Conservation (phyloP, 1,284 basidiomycete genomes). For the Cystobasidiaceae sp. region DNA sequence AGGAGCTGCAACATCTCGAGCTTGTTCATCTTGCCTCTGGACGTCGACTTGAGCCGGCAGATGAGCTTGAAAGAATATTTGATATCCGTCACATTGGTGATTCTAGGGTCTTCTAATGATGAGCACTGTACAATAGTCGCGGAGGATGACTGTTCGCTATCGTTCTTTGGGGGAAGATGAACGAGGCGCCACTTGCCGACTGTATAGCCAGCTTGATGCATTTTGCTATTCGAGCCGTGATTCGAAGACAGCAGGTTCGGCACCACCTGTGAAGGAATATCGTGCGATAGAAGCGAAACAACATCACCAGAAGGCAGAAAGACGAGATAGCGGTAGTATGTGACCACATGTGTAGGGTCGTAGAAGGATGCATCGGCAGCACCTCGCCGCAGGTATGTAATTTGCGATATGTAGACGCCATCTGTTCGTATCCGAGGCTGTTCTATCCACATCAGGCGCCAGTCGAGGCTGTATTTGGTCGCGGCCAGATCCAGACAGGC, state of each 20-base stretch:
- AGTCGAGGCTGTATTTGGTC: slow-evolving; percentile 35
- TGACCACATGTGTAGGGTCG: slow-evolving; percentile 39
- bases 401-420: slow-evolving; percentile 40
- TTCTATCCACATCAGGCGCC: slow-evolving; percentile 41
- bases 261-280: slow-evolving; percentile 37
- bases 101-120: slow-evolving; percentile 37
- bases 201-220: slow-evolving; percentile 32
- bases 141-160: background rate
- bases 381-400: slow-evolving; percentile 41
- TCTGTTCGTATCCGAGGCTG: slow-evolving; percentile 41
- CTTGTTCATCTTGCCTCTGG: slow-evolving; percentile 41
- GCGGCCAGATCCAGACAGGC: slow-evolving; percentile 1
- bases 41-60: slow-evolving; percentile 35
- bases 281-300: slow-evolving; percentile 39
- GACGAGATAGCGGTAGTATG: slow-evolving; percentile 40
- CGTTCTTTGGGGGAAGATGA: background rate
- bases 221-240: slow-evolving; percentile 33
- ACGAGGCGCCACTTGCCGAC: slow-evolving; percentile 17
- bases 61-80: slow-evolving; percentile 40
- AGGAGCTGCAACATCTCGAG: slow-evolving; percentile 38
- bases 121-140: slow-evolving; percentile 35
- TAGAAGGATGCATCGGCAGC: slow-evolving; percentile 34
- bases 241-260: slow-evolving; percentile 32
- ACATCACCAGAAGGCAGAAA: slow-evolving; percentile 36
- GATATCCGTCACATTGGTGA: slow-evolving; percentile 20